Evolutionary conservation across 306 rosid genomes (phyloP), one percentile per base, ranked within the genome.

Genomic region (Cicer bijugum): DNA sequence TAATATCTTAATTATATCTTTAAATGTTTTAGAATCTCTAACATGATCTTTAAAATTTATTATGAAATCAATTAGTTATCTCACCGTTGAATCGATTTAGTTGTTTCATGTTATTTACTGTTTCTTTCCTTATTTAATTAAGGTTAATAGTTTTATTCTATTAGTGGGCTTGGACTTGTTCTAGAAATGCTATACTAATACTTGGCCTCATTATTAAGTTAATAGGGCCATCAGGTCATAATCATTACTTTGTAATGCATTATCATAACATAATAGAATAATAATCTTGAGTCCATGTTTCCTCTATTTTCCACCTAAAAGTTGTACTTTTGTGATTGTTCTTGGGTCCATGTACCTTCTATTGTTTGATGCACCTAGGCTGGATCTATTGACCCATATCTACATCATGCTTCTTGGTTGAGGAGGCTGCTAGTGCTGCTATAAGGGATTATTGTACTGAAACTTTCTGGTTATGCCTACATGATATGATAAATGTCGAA

Each of bases 401-500:
- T 40, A 40, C 69, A 63, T 63, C 33, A 58, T 62, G 68, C 5
- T 16, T 63, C 9, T 40, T 15, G 48, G 33, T 38, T 12, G 28
- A 59, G 61, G 40, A 39, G 70, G 52, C 61, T 69, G 44, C 10
- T 51, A 45, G 19, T 48, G 64, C 75, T 64, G 14, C 44, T 33
- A 16, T 50, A 69, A 69, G 40, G 40, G 69, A 45, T 63, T 23
- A 51, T 76, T 76, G 55, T 39, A 43, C 15, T 64, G 46, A 35
- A 52, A 53, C 68, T 46, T 56, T 62, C 46, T 46, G 42, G 57
- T 11, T 10, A 61, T 47, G 47, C 14, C 43, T 9, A 10, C 43
- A 17, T 45, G 60, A 58, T 73, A 43, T 58, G 42, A 82, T 82
- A n/a, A 63, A 55, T 38, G 47, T 46, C 78, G 6, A 9, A 57